Evolutionary conservation across 1,139 yeast genomes (phyloP), one percentile per base, ranked within the genome.

Genomic region (Blastobotrys capitulatus): DNA sequence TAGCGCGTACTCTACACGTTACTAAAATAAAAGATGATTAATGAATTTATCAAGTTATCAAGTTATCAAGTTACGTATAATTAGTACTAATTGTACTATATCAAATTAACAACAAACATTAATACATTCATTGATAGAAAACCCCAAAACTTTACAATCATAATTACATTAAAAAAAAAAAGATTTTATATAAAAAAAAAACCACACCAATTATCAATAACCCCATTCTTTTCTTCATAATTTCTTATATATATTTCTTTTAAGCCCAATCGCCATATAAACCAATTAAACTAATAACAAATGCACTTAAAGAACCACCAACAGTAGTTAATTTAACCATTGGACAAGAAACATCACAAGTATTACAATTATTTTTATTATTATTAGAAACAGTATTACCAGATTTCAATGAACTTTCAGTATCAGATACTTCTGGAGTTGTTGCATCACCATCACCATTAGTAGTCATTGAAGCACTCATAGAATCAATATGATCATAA

Each of bases 221-320:
- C n/a, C n/a, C n/a, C n/a, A n/a, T n/a, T n/a, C n/a, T n/a, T n/a
- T 32, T 5, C 18, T 5, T 32, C 4, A 15, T 32, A 15, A 15
- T 32, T 32, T 5, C 25, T 5, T 22, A 22, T 7, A 22, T 7
- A 22, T 22, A 22, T 22, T 32, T 5, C 7, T 13, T 35, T 37
- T 26, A 37, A 5, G 38, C 20, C 48, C 48, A 44, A 20, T 44
- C 66, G 13, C 66, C 66, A 44, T 60, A 61, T 48, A 62, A 60
- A n/a, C 66, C 66, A 26, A 62, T 56, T 10, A 64, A 57, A 27
- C 58, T 52, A 29, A 59, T 52, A 39, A 61, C 47, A 43, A 62
- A 62, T 12, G 61, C 64, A 20, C 57, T 26, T n/a, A 52, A 44
- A 32, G 59, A 39, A 2, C 40, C 40, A 29, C 32, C 41, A 31